phyloP scores from a whole-genome alignment of 139 green algal genomes.

The Tetradesmus obliquus region DNA sequence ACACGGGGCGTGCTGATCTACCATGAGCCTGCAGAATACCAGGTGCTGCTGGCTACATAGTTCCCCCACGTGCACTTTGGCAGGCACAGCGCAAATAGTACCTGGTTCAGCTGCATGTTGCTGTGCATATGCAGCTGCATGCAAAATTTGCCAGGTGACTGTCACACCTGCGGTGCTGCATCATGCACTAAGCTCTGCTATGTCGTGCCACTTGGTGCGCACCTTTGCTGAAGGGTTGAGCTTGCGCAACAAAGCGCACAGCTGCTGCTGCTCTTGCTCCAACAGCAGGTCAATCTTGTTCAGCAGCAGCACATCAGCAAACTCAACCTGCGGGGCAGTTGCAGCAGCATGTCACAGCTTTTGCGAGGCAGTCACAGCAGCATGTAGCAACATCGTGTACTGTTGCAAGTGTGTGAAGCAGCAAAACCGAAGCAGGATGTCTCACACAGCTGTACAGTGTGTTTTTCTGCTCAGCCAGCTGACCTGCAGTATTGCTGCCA shows the following conservation, averaged over 20 bases:
- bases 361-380: not conserved
- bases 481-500: not conserved
- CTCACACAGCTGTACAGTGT: too few species aligned
- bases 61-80: too few species aligned
- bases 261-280: conserved; percentile 54
- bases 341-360: not conserved
- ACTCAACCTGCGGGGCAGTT: conserved; percentile 67
- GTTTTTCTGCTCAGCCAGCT: not conserved
- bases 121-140: not conserved
- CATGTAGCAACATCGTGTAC: not conserved
- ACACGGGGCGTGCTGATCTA: too few species aligned
- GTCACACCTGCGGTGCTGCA: not conserved
- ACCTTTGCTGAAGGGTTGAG: conserved; percentile 71
- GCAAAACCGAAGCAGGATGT: too few species aligned
- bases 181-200: not conserved
- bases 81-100: too few species aligned
- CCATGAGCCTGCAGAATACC: too few species aligned
- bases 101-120: not conserved
- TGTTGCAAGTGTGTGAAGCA: too few species aligned
- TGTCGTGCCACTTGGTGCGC: not conserved
- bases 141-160: not conserved
- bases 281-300: conserved; percentile 81
- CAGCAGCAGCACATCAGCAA: conserved; percentile 77
- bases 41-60: too few species aligned
- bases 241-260: conserved; percentile 62